Percentiles rank a stretch among this genome's conserved stretches.
phyloP scores from a whole-genome alignment of 106 monocot species.

The Triglochin maritima region DNA sequence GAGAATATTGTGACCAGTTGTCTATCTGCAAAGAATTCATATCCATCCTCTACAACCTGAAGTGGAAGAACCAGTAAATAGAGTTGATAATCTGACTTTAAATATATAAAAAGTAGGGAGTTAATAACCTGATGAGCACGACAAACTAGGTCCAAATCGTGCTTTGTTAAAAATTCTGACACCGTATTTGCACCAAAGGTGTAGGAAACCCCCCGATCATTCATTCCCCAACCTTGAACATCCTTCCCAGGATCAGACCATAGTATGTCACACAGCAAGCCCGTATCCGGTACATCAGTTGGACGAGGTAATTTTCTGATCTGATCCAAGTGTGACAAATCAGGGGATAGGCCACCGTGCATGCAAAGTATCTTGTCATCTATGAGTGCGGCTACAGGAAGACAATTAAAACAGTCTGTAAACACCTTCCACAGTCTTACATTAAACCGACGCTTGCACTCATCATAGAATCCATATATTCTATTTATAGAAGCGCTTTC shows the following conservation, averaged over 20 bases:
- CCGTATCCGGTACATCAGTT: conserved; percentile 10
- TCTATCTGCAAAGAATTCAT: too few relatives aligned
- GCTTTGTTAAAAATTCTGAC: conserved; percentile 2
- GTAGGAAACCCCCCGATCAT: conserved; percentile 10
- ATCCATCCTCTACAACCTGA: too few relatives aligned
- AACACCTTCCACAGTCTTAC: conserved; percentile 10
- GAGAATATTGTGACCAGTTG: too few relatives aligned
- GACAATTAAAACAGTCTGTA: conserved; percentile 9
- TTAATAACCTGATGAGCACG: not conserved
- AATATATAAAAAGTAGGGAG: too few relatives aligned
- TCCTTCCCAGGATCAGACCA: conserved; percentile 14
- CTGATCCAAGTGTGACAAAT: conserved; percentile 5
- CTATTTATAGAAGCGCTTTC: conserved; percentile 8
- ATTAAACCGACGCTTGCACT: conserved; percentile 12
- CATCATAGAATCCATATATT: conserved; percentile 15
- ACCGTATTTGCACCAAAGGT: conserved; percentile 7
- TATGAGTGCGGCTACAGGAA: conserved; percentile 11
- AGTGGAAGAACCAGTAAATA: too few relatives aligned
- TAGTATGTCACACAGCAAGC: conserved; percentile 12
- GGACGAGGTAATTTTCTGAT: conserved; percentile 10
- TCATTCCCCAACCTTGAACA: conserved; percentile 13
- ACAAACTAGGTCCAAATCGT: not conserved
- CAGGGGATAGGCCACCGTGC: conserved; percentile 15
- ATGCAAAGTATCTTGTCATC: conserved; percentile 11
- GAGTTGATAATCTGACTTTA: too few relatives aligned